Conservation (phyloP, 176 grass and related monocot genomes). For the Musa troglodytarum region DNA sequence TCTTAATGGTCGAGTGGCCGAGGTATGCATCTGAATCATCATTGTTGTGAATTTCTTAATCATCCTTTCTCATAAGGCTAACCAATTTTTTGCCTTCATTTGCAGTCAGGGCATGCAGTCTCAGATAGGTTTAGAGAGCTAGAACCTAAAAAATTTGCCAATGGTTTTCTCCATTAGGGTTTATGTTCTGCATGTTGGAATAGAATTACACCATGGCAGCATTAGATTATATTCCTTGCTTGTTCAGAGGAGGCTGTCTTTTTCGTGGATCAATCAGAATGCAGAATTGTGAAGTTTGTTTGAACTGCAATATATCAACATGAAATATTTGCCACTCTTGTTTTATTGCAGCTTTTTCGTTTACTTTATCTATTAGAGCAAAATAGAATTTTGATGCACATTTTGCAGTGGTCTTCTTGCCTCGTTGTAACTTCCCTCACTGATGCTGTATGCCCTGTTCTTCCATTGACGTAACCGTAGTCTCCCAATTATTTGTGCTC, state of each 20-base stretch:
- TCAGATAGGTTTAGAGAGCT: not conserved
- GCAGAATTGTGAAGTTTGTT: conserved; percentile 1
- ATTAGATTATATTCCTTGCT: not conserved
- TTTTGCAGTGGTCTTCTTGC: too few relatives aligned
- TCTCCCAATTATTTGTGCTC: too few relatives aligned
- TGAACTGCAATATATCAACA: not conserved
- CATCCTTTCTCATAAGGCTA: not conserved
- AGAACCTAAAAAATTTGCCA: not conserved
- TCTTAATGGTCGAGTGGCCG: conserved; percentile 35
- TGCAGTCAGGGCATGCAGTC: not conserved
- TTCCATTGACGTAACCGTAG: too few relatives aligned
- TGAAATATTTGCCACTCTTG: not conserved
- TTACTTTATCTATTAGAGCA: not conserved
- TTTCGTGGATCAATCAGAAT: not conserved
- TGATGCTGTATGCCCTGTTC: too few relatives aligned
- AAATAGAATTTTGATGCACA: too few relatives aligned
- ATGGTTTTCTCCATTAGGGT: too few relatives aligned
- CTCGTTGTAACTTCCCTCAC: too few relatives aligned
- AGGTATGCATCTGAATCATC: conserved; percentile 28
- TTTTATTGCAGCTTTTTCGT: not conserved
- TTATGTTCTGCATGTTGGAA: not conserved
- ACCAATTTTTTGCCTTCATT: not conserved
- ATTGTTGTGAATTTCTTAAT: not conserved
- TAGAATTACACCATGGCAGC: not conserved
- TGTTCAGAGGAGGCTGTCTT: not conserved